A percentile compares a stretch with the other conserved stretches of the same genome.
Evolutionary conservation across 805 yeast species (phyloP).

Genomic region (Ogataea saltuana): DNA sequence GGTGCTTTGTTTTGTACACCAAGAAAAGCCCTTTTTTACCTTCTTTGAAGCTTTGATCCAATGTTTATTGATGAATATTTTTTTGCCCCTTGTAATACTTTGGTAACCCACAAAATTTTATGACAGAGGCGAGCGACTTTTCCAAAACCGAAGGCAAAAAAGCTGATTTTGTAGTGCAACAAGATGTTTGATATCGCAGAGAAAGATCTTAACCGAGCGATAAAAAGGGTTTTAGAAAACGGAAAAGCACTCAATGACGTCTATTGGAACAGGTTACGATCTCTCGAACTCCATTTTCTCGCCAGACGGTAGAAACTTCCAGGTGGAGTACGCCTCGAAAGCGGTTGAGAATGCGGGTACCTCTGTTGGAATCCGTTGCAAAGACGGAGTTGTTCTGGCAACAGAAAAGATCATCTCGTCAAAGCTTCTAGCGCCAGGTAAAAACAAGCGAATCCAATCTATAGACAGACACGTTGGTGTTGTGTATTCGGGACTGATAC

Average conservation of each 20-base stretch:
- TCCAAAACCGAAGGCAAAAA: constrained; percentile 6
- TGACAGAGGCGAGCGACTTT: constrained; percentile 1
- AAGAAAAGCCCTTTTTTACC: neutral
- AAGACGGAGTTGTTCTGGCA: constrained; percentile 95
- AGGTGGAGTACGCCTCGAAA: constrained; percentile 95
- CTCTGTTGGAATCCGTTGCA: constrained; percentile 86
- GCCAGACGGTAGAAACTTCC: constrained; percentile 93
- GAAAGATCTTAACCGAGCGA: too few relatives aligned
- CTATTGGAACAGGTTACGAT: constrained; percentile 99
- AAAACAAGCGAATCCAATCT: constrained; percentile 88
- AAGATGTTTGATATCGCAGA: too few relatives aligned
- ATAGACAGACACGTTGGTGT: constrained; percentile 93
- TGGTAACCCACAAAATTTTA: neutral
- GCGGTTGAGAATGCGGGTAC: constrained; percentile 99
- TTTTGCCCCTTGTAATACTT: neutral
- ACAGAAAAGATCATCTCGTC: constrained; percentile 92
- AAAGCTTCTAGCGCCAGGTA: constrained; percentile 83
- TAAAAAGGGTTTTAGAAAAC: too few relatives aligned
- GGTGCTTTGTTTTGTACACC: neutral
- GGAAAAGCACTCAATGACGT: constrained; percentile 57
- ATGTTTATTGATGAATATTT: too few relatives aligned
- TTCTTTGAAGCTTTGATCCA: too few relatives aligned
- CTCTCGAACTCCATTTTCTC: constrained; percentile 94
- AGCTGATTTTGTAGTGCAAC: constrained; percentile 2
- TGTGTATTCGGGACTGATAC: constrained; percentile 90